Base-by-base conservation (phyloP, 2,329 filamentous ascomycete genomes). In the Botryotinia calthae region DNA sequence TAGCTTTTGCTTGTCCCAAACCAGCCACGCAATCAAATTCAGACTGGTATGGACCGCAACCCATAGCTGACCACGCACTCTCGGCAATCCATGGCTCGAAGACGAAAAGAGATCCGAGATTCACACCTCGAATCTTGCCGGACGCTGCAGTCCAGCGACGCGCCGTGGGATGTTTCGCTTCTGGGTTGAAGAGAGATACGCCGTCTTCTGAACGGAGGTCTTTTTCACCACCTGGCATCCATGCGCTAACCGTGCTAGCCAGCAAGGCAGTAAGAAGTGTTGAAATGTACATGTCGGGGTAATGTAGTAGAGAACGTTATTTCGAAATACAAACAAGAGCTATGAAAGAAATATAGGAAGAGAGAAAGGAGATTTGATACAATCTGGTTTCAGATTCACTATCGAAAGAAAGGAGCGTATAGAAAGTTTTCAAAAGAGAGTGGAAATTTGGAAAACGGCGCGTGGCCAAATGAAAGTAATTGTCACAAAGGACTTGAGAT, bases 1-100 rank as follows among this genome's bases (percentile, higher is more conserved):
- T 83, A 40, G 84, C 85, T 56, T 77, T 75, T 3, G 79, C 78
- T 74, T 86, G 84, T 5, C 85, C 84, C n/a, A 86, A 79, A 10
- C 78, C 79, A 44, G 78, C 74, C 63, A 86, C 84, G 75, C 85
- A 87, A 77, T 86, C 85, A 73, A 84, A 85, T 76, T 86, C 85
- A 46, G 83, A 83, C 4, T 80, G 75, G 8, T 80, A 76, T 18
- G 69, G 75, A 37, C 78, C 80, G 74, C 85, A 87, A n/a, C 86
- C 85, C 79, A 86, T 84, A 10, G 76, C 75, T 16, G 72, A 78
- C 84, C 85, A 87, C 68, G 80, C 81, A 25, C 77, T 76, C 20
- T 75, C 72, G 25, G 82, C 82, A 76, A 86, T 83, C 85, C 85
- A 86, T 31, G 84, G 84, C 76, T 86, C 85, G 59, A 85, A 79